Evolutionary conservation across 1,139 yeast genomes (phyloP).

Genomic region (Pichia sp.): DNA sequence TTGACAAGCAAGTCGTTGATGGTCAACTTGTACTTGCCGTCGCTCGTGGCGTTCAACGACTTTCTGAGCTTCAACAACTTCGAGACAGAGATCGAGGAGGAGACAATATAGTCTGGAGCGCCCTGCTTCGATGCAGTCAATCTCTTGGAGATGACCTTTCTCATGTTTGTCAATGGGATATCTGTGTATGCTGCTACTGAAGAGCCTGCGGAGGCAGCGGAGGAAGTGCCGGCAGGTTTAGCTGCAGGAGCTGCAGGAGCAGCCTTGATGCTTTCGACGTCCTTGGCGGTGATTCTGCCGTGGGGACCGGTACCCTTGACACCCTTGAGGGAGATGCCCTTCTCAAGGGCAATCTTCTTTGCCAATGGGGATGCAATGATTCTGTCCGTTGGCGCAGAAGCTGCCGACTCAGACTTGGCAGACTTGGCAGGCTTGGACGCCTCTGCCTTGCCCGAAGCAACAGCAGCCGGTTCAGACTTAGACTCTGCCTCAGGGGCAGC

Average conservation of each 20-base stretch:
- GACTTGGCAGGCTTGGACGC: constrained; percentile 25
- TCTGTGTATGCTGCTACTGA: constrained; percentile 67
- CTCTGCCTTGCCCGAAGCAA: constrained; percentile 35
- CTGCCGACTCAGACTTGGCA: constrained; percentile 21
- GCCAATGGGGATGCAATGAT: constrained; percentile 95
- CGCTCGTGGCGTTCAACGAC: constrained; percentile 78
- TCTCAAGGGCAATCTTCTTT: constrained; percentile 86
- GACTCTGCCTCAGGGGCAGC: constrained; percentile 39
- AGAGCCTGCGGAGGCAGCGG: constrained; percentile 47
- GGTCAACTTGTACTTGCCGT: constrained; percentile 86
- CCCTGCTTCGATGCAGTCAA: constrained; percentile 78
- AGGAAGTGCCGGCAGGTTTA: constrained; percentile 34
- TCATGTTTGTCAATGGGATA: constrained; percentile 84
- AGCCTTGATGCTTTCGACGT: constrained; percentile 62
- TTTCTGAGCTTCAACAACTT: constrained; percentile 90
- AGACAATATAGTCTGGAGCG: constrained; percentile 89
- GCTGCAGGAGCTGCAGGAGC: constrained; percentile 32
- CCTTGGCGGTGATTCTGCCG: constrained; percentile 90
- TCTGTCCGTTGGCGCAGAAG: constrained; percentile 47
- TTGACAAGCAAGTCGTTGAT: constrained; percentile 92
- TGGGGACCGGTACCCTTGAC: constrained; percentile 91
- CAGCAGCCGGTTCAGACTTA: constrained; percentile 31
- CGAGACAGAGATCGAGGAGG: constrained; percentile 79
- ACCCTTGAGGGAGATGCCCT: constrained; percentile 81
- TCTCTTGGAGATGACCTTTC: constrained; percentile 90